Percentiles rank a stretch among this genome's conserved stretches.
Conservation (phyloP, 163 green algal species). For the Scenedesmus sp. region DNA sequence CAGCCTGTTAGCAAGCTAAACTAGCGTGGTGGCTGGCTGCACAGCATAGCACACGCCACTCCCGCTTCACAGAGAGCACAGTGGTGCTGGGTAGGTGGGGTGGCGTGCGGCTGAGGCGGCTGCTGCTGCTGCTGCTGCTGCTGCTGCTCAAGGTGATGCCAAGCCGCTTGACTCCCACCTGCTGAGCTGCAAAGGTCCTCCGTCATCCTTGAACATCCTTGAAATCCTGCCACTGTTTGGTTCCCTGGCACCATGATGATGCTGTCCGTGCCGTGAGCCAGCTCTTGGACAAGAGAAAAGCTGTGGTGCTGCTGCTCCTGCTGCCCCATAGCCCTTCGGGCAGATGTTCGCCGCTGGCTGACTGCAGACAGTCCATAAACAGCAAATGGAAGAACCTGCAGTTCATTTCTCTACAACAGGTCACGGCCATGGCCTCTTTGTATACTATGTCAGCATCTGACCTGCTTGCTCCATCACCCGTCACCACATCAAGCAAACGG, state of each 20-base stretch:
- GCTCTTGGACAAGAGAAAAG: not conserved
- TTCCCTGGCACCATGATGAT: not conserved
- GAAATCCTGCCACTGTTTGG: not conserved
- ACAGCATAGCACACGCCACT: no score
- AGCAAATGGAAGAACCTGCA: not conserved
- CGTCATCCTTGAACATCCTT: not conserved
- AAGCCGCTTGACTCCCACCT: not conserved
- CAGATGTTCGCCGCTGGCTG: not conserved
- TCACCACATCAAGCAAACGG: no score
- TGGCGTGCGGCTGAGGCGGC: no score
- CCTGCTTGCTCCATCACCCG: no score
- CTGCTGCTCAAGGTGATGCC: not conserved
- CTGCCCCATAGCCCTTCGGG: not conserved
- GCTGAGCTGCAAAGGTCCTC: not conserved
- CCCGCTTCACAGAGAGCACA: no score
- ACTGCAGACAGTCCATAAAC: not conserved
- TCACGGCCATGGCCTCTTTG: not conserved
- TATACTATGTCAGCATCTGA: not conserved
- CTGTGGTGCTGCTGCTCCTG: not conserved
- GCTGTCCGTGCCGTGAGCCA: not conserved
- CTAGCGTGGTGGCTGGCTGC: no score
- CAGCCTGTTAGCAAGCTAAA: no score
- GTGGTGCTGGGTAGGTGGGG: no score
- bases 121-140: not conserved
- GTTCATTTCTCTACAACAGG: not conserved